Percentiles rank a stretch among this genome's conserved stretches.
Conservation (phyloP, 2,329 filamentous ascomycete species). For the Sporothrix phasma region DNA sequence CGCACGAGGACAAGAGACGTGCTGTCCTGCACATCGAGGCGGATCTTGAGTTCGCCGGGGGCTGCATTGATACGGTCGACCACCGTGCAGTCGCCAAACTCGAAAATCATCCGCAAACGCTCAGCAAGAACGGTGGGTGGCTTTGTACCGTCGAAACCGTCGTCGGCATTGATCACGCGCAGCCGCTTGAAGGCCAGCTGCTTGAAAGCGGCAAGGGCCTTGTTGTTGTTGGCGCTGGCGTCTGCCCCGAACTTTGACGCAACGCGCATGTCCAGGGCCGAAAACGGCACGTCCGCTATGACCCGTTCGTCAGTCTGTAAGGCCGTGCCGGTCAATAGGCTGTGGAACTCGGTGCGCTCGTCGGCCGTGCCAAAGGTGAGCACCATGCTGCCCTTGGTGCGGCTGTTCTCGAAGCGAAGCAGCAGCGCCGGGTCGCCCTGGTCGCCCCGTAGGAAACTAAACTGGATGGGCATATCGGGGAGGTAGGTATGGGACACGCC, state of each 20-base stretch:
- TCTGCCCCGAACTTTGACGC: conserved; percentile 38
- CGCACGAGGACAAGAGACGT: conserved; percentile 58
- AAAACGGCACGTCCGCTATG: conserved; percentile 58
- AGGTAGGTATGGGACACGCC: conserved; percentile 62
- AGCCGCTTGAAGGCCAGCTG: conserved; percentile 55
- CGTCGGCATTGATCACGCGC: conserved; percentile 63
- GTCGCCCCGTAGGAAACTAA: conserved; percentile 66
- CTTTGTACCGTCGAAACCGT: conserved; percentile 46
- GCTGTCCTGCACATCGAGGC: conserved; percentile 51
- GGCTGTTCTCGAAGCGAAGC: conserved; percentile 58
- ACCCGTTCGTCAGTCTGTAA: conserved; percentile 58
- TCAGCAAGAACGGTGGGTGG: conserved; percentile 66
- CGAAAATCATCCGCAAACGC: conserved; percentile 62
- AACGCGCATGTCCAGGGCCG: conserved; percentile 37
- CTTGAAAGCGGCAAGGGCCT: conserved; percentile 39
- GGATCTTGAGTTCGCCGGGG: conserved; percentile 61
- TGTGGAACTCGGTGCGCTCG: conserved; percentile 62
- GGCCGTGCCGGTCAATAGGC: conserved; percentile 62
- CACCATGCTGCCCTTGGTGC: conserved; percentile 60
- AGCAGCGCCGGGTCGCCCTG: conserved; percentile 59
- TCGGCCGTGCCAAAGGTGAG: conserved; percentile 66
- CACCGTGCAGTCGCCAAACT: conserved; percentile 66
- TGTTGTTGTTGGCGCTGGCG: conserved; percentile 38
- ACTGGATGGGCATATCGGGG: conserved; percentile 59
- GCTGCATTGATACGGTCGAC: conserved; percentile 77